Percentiles rank a stretch among this genome's conserved stretches.
Evolutionary conservation across 2,329 filamentous ascomycete species (phyloP).

Genomic region (Colletotrichum liaoningense): DNA sequence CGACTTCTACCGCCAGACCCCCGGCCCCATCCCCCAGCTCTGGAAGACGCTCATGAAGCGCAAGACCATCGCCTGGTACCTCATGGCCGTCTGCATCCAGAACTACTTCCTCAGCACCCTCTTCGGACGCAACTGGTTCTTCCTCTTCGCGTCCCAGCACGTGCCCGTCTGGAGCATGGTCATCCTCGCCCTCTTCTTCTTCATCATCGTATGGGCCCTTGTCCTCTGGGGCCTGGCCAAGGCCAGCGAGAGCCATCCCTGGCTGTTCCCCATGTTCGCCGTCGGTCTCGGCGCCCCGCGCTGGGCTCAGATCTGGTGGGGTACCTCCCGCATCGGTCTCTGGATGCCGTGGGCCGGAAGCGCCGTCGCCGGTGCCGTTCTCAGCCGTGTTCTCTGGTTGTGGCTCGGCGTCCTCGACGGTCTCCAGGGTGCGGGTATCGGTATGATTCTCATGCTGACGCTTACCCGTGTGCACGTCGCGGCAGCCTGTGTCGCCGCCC

Average conservation of each 20-base stretch:
- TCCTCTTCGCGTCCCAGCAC: constrained; percentile 69
- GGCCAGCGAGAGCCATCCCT: constrained; percentile 70
- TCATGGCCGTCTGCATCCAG: constrained; percentile 71
- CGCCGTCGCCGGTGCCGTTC: constrained; percentile 64
- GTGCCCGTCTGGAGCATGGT: constrained; percentile 67
- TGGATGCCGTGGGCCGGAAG: constrained; percentile 73
- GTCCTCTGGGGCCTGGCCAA: constrained; percentile 63
- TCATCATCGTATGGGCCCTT: constrained; percentile 65
- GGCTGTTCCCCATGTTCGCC: constrained; percentile 76
- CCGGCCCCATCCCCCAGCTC: constrained; percentile 73
- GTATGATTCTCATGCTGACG: constrained; percentile 75
- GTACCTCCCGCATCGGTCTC: constrained; percentile 67
- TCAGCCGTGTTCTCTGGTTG: constrained; percentile 65
- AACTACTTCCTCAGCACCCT: constrained; percentile 76
- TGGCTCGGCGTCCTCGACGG: constrained; percentile 76
- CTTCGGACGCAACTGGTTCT: constrained; percentile 76
- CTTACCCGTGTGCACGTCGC: constrained; percentile 73
- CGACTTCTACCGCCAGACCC: constrained; percentile 73
- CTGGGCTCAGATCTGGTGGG: constrained; percentile 78
- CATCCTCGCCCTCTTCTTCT: constrained; percentile 66
- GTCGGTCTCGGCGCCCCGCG: constrained; percentile 74
- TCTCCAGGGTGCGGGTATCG: constrained; percentile 74
- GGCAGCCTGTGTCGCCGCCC: constrained; percentile 69
- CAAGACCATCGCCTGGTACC: constrained; percentile 76
- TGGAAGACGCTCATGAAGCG: constrained; percentile 70